Conservation (phyloP, 768 basidiomycete genomes). For the Russula griseocarnosa region DNA sequence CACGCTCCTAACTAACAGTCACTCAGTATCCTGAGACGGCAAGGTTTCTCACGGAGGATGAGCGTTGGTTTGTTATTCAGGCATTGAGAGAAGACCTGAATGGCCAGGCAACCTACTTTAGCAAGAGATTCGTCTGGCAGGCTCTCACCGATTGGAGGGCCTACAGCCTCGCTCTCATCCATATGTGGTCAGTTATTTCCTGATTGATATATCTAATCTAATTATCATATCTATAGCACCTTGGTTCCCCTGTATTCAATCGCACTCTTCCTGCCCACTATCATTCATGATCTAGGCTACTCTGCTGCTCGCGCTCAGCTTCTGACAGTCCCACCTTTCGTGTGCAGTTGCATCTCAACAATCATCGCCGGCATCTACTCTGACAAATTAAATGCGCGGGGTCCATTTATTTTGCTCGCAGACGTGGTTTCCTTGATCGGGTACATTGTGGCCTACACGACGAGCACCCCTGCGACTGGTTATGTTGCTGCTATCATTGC, state of each 20-base stretch:
- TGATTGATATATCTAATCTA: not conserved
- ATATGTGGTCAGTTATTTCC: slow-evolving; percentile 32
- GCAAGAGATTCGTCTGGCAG: slow-evolving; percentile 37
- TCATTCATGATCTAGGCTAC: slow-evolving; percentile 43
- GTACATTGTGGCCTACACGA: slow-evolving; percentile 47
- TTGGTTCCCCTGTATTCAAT: slow-evolving; percentile 47
- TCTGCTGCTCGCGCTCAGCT: slow-evolving; percentile 43
- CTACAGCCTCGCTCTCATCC: slow-evolving; percentile 38
- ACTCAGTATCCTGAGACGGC: slow-evolving; percentile 43
- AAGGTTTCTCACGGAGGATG: slow-evolving; percentile 39
- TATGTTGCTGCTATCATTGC: slow-evolving; percentile 50
- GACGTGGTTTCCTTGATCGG: slow-evolving; percentile 47
- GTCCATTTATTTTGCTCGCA: slow-evolving; percentile 47
- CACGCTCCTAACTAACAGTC: not conserved
- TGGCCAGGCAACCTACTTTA: slow-evolving; percentile 36
- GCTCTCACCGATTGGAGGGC: slow-evolving; percentile 34
- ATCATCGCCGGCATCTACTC: slow-evolving; percentile 35
- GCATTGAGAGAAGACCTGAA: slow-evolving; percentile 32
- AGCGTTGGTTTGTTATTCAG: slow-evolving; percentile 35
- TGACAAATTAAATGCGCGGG: slow-evolving; percentile 40
- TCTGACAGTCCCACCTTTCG: slow-evolving; percentile 38
- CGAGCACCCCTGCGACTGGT: slow-evolving; percentile 32
- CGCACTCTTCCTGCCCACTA: slow-evolving; percentile 37
- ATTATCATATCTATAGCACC: slow-evolving; percentile 32
- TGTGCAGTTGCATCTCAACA: slow-evolving; percentile 33